phyloP scores from a whole-genome alignment of 129 eudicot genomes.

The Lactuca saligna region DNA sequence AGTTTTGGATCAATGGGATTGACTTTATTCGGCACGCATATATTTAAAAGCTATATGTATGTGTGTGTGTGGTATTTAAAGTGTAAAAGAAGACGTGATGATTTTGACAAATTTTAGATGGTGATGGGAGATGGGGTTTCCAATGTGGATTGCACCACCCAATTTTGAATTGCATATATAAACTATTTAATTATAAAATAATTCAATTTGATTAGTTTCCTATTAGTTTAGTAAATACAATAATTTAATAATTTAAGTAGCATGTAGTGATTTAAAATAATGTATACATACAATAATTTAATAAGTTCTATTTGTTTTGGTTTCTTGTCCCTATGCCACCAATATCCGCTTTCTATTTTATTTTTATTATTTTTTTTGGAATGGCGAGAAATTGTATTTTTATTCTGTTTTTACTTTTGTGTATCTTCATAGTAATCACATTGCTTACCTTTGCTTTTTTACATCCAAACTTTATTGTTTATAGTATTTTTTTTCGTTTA shows the following conservation, averaged over 20 bases:
- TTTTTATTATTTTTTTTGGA: too few species aligned
- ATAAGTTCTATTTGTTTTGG: too few species aligned
- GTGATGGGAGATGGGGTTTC: constrained; percentile 37
- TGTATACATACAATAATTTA: too few species aligned
- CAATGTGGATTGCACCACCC: constrained; percentile 44
- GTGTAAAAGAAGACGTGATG: constrained; percentile 30
- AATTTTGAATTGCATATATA: constrained; percentile 4
- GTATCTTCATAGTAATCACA: too few species aligned
- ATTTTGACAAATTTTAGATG: constrained; percentile 40
- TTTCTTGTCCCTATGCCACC: too few species aligned
- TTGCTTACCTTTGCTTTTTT: too few species aligned
- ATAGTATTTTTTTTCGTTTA: not conserved
- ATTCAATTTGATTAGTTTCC: not conserved
- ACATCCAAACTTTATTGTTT: not conserved
- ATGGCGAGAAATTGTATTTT: too few species aligned
- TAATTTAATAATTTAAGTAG: too few species aligned
- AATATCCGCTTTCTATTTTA: too few species aligned
- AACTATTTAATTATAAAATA: not conserved
- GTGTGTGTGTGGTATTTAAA: constrained; percentile 16
- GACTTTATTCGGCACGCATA: constrained; percentile 42
- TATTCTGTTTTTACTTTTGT: too few species aligned
- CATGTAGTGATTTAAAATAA: too few species aligned
- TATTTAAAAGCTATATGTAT: constrained; percentile 9
- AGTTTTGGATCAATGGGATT: constrained; percentile 34
- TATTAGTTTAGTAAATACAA: too few species aligned